A percentile compares a stretch with the other conserved stretches of the same genome.
Conservation (phyloP, 2,329 filamentous ascomycete genomes). For the Sarocladiaceae sp. region DNA sequence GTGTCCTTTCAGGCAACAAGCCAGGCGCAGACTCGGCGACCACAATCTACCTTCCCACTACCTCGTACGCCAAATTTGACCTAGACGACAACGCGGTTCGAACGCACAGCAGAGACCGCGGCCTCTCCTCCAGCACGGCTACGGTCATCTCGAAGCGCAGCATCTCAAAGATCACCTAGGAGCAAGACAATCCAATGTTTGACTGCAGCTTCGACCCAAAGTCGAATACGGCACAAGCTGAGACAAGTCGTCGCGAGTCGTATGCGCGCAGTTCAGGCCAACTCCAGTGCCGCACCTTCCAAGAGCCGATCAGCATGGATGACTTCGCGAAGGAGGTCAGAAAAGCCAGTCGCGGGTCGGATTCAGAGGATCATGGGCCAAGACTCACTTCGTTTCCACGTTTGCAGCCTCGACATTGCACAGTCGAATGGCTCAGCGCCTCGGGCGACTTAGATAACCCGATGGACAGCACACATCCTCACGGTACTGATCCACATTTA, state of each 20-base stretch:
- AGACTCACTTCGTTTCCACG: neutral
- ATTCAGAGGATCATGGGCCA: neutral
- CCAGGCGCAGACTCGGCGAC: neutral
- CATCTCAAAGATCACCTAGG: neutral
- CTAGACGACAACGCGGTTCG: neutral
- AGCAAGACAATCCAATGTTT: neutral
- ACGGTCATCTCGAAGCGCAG: neutral
- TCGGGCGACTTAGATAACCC: neutral
- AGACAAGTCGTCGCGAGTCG: neutral
- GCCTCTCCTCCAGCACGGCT: neutral
- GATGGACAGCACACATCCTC: neutral
- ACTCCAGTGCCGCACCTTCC: neutral
- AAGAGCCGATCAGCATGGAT: neutral
- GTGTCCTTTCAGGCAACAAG: neutral
- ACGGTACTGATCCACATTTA: no score
- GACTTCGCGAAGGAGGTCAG: neutral
- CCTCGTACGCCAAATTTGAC: slow-evolving; percentile 1
- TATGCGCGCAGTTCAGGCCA: neutral
- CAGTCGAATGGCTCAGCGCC: neutral
- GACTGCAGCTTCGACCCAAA: neutral
- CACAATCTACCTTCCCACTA: neutral
- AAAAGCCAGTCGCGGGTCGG: neutral
- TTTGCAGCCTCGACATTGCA: neutral
- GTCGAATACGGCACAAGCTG: neutral
- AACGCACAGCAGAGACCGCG: neutral